phyloP scores from a whole-genome alignment of 192 early-diverging fungal genomes.

The Paraglomus occultum region DNA sequence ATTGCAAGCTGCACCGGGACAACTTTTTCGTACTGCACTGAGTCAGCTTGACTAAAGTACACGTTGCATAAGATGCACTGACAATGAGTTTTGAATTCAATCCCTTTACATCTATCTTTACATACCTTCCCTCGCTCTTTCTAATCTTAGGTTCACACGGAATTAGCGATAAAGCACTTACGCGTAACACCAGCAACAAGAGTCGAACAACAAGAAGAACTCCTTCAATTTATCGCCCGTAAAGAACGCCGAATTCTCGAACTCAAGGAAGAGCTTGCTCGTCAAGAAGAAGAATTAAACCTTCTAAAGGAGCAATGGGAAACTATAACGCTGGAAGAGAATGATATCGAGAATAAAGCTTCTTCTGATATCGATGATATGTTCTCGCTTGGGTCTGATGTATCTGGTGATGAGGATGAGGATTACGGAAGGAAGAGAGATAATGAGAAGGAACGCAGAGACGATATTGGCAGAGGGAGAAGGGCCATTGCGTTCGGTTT shows the following conservation, averaged over 20 bases:
- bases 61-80: no score
- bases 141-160: conserved; percentile 6
- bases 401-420: no score
- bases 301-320: conserved; percentile 26
- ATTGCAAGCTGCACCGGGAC: no score
- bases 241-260: conserved; percentile 23
- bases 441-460: no score
- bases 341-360: not conserved
- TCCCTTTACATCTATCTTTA: no score
- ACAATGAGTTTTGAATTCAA: no score
- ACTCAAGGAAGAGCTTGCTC: conserved; percentile 16
- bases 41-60: no score
- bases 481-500: no score
- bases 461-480: no score
- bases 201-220: conserved; percentile 18
- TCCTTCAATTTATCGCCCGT: conserved; percentile 22
- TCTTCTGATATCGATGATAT: not conserved
- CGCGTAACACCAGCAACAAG: conserved; percentile 17
- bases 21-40: no score
- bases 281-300: conserved; percentile 26
- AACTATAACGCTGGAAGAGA: not conserved
- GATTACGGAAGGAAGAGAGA: no score
- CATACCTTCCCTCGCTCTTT: not conserved
- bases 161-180: conserved; percentile 17
- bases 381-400: no score